Evolutionary conservation across 2,329 filamentous ascomycete genomes (phyloP).

Genomic region (Thielaviopsis populi): DNA sequence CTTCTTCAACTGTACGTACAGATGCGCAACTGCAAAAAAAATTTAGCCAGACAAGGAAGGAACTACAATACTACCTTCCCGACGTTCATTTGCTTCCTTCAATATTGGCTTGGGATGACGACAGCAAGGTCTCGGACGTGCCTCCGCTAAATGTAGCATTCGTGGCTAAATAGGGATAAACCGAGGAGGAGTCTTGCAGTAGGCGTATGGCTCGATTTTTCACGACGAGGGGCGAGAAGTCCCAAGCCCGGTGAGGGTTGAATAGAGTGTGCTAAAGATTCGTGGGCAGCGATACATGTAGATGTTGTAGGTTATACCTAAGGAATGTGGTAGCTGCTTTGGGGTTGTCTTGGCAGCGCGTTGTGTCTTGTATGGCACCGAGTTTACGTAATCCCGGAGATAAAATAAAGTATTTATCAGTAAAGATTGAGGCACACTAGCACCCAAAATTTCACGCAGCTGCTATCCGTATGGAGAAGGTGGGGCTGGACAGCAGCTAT

Average conservation of each 20-base stretch:
- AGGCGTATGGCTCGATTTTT: background rate
- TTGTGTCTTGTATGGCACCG: background rate
- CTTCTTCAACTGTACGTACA: background rate
- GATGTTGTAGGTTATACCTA: background rate
- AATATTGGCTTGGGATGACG: background rate
- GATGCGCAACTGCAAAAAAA: too few relatives aligned
- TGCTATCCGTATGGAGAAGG: background rate
- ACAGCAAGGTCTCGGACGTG: background rate
- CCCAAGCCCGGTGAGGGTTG: background rate
- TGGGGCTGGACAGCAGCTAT: background rate
- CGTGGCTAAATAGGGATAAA: background rate
- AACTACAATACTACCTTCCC: background rate
- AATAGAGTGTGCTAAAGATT: too few relatives aligned
- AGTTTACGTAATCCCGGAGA: background rate
- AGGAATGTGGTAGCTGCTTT: background rate
- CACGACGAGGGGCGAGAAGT: background rate
- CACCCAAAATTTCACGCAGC: background rate
- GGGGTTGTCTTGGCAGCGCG: background rate
- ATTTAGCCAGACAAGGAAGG: background rate
- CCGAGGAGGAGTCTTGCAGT: background rate
- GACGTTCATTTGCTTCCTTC: background rate
- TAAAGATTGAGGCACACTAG: background rate
- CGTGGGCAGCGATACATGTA: too few relatives aligned
- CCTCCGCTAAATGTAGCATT: background rate
- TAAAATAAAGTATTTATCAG: background rate